phyloP scores from a whole-genome alignment of 2,329 filamentous ascomycete species.

The Chlorencoelia australis region DNA sequence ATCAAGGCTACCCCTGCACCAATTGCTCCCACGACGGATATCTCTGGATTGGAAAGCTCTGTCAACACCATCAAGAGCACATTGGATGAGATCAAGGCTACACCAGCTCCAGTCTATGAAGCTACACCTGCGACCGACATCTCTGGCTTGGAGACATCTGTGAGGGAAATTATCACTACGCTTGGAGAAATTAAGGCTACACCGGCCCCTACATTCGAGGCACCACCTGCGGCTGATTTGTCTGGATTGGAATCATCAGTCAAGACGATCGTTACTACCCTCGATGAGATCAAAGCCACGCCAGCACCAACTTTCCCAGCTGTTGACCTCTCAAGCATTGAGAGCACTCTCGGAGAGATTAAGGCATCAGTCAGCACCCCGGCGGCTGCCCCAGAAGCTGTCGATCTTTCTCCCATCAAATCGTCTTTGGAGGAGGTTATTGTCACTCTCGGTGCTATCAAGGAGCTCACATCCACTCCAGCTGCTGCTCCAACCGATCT shows the following conservation, averaged over 20 bases:
- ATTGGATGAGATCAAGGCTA: conserved; percentile 11
- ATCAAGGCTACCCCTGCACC: conserved; percentile 8
- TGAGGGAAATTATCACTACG: conserved; percentile 12
- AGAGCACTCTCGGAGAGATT: conserved; percentile 12
- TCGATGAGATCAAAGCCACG: conserved; percentile 14
- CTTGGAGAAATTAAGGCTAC: conserved; percentile 8
- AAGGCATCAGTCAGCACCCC: conserved; percentile 3
- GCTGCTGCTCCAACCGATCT: conserved; percentile 11
- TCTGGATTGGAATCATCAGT: conserved; percentile 10
- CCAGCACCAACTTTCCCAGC: conserved; percentile 10
- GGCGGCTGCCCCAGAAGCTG: conserved; percentile 10
- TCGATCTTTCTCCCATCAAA: conserved; percentile 12
- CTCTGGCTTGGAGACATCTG: conserved; percentile 10
- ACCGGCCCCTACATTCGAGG: conserved; percentile 10
- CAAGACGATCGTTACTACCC: conserved; percentile 3
- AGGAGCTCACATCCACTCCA: conserved; percentile 6
- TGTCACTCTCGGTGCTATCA: conserved; percentile 5
- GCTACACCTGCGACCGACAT: too few species aligned
- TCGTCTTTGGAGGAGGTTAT: conserved; percentile 12
- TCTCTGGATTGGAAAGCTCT: conserved; percentile 11
- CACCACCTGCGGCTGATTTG: conserved; percentile 7
- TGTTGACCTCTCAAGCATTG: conserved; percentile 11
- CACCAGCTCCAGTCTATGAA: conserved; percentile 8
- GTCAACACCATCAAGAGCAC: conserved; percentile 10
- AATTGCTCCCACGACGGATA: conserved; percentile 9